Evolutionary conservation across 176 grass and related monocot genomes (phyloP), one percentile per base, ranked within the genome.

Genomic region (Tillandsia fasciculata): DNA sequence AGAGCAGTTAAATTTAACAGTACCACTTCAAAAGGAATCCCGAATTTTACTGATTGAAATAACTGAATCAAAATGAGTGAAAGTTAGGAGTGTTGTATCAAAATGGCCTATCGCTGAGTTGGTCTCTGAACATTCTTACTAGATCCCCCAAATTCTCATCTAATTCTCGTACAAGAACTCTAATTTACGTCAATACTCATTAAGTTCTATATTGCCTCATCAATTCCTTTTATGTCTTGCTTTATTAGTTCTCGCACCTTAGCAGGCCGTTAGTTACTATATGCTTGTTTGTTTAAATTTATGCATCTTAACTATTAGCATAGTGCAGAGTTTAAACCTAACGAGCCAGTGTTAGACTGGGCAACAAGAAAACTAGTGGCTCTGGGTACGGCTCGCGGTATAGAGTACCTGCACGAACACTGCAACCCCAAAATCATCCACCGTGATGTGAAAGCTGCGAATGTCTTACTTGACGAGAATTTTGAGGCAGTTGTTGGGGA

Each of bases 401-500:
- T 96, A 61, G 85, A 89, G 59, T 96, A 96, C 70, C 85, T 96
- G 64, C 92, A 96, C 64, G 92, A 96, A 66, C 85, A 91, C 52
- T 91, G 92, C 77, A 87, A 91, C 56, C 92, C 92, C 28, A 96
- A 89, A 67, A 84, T 96, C 26, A 96, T 96, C 48, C 92, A 96
- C 70, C 85, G 92, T 29, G 92, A 96, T 33, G 88, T 91, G 65
- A 96, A 91, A 78, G 88, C 92, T 73, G 92, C 88, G 17, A 96
- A 96, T 48, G 52, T 96, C 72, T 70, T 91, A 65, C 85, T 96
- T 2, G 85, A 91, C 80, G 78, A 65, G 29, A 84, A 89, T 53
- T 82, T 96, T 12, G 88, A 96, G 70, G 83, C 92, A n/a, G 80
- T 91, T 23, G 81, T 96, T 51, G 92, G 83, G 51, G 92, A 91